These are phyloP conservation scores for Neospora caninum DNA, from an alignment of 169 alveolate genomes.

Conservation along the genomic window DNA sequence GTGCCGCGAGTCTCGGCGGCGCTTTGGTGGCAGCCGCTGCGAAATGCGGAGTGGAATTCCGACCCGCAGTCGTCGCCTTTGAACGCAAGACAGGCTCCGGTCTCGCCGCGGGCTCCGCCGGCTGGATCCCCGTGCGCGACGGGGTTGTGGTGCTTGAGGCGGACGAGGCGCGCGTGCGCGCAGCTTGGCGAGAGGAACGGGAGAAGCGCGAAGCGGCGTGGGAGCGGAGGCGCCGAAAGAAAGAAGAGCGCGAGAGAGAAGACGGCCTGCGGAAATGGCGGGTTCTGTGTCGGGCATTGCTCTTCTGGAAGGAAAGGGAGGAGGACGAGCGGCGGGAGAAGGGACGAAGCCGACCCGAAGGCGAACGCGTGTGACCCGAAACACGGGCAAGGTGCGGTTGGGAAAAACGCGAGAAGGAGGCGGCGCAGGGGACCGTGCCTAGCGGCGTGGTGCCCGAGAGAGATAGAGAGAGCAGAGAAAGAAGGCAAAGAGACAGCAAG, in stretches of 20 bases:
- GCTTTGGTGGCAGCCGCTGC: constrained; percentile 43
- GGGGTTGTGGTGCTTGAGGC: constrained; percentile 18
- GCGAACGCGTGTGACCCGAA: neutral
- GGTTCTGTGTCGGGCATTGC: neutral
- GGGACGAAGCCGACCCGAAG: neutral
- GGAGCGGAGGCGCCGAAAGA: neutral
- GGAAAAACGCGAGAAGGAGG: neutral
- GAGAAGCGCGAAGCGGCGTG: neutral
- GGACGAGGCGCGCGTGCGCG: constrained; percentile 10
- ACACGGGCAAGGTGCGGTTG: neutral
- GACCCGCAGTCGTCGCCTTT: constrained; percentile 24
- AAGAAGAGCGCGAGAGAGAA: neutral
- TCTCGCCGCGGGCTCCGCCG: neutral
- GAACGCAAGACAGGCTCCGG: neutral
- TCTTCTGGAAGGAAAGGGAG: neutral
- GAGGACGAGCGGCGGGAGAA: neutral
- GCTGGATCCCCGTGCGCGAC: constrained; percentile 26
- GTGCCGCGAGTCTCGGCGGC: constrained; percentile 23
- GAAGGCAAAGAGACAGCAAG: no score
- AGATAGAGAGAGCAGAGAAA: no score
- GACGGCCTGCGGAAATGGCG: neutral
- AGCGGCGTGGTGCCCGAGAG: no score
- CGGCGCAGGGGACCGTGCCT: no score
- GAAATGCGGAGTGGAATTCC: constrained; percentile 3
- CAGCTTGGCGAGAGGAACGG: constrained; percentile 2